Percentiles rank a stretch among this genome's conserved stretches.
These are phyloP conservation scores for Umbilicus rupestris DNA, from an alignment of 164 flowering plant genomes.

Conservation along the genomic window DNA sequence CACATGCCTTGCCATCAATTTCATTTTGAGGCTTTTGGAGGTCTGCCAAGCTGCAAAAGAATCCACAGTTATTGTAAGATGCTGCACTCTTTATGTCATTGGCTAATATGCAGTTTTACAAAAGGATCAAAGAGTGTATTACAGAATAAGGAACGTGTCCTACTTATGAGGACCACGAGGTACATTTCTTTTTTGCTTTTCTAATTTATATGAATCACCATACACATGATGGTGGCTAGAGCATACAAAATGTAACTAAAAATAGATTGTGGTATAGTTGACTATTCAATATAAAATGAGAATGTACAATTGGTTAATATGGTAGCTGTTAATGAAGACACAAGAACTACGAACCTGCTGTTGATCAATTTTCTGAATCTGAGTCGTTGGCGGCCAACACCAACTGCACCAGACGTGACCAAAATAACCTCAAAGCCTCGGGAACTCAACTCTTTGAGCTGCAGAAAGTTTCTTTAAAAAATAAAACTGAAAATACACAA, in stretches of 20 bases:
- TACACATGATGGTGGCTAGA: neutral
- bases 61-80: neutral
- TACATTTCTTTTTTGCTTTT: neutral
- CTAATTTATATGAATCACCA: neutral
- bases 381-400: constrained; percentile 88
- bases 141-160: neutral
- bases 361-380: constrained; percentile 62
- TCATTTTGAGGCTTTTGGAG: constrained; percentile 80
- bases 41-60: constrained; percentile 65
- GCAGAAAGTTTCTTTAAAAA: constrained; percentile 14
- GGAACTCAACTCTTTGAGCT: constrained; percentile 67
- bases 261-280: neutral
- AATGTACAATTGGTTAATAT: neutral
- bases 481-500: neutral
- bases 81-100: neutral
- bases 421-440: constrained; percentile 68
- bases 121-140: neutral
- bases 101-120: too few species aligned
- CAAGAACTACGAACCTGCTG: constrained; percentile 54
- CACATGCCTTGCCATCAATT: constrained; percentile 89
- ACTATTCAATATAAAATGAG: neutral
- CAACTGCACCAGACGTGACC: constrained; percentile 92
- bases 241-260: neutral
- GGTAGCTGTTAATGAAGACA: neutral
- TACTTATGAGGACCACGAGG: neutral